Evolutionary conservation across 2,329 filamentous ascomycete genomes (phyloP).

Genomic region (Trichoderma citrinoviride): DNA sequence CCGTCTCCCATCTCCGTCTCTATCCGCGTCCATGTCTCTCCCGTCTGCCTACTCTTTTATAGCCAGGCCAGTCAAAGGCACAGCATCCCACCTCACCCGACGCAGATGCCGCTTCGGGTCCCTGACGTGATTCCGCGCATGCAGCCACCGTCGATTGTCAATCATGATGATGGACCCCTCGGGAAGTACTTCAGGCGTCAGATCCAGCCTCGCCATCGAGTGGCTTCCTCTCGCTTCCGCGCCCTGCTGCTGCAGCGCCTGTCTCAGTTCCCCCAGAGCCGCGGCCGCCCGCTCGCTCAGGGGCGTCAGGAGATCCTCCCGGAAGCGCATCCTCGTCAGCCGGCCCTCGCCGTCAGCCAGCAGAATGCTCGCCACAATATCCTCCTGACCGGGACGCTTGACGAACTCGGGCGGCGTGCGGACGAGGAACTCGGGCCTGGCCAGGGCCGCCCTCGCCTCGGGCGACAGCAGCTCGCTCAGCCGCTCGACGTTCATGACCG

Average conservation of each 20-base stretch:
- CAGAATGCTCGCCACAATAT: slow-evolving; percentile 30
- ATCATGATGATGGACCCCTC: slow-evolving; percentile 33
- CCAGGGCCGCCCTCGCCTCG: slow-evolving; percentile 26
- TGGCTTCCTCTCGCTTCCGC: slow-evolving; percentile 17
- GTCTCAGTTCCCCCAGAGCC: slow-evolving; percentile 31
- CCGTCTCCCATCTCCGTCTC: background rate
- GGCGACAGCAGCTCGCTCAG: slow-evolving; percentile 31
- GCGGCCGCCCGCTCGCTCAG: slow-evolving; percentile 26
- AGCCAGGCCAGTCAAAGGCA: slow-evolving; percentile 23
- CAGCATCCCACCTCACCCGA: slow-evolving; percentile 37
- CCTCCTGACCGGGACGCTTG: slow-evolving; percentile 26
- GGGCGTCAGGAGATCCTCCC: slow-evolving; percentile 34
- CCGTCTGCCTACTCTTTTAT: background rate
- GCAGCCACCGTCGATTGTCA: slow-evolving; percentile 38
- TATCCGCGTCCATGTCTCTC: background rate
- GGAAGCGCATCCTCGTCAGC: slow-evolving; percentile 31
- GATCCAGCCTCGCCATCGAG: slow-evolving; percentile 27
- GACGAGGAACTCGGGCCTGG: slow-evolving; percentile 34
- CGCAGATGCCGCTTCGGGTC: slow-evolving; percentile 38
- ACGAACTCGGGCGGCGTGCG: slow-evolving; percentile 37
- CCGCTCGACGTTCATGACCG: slow-evolving; percentile 36
- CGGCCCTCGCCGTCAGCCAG: background rate
- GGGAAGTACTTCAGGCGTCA: slow-evolving; percentile 31
- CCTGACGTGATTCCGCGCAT: slow-evolving; percentile 33
- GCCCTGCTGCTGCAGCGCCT: slow-evolving; percentile 17